These are phyloP conservation scores for Trifolium pratense DNA, from an alignment of 306 rosid genomes.

Conservation along the genomic window DNA sequence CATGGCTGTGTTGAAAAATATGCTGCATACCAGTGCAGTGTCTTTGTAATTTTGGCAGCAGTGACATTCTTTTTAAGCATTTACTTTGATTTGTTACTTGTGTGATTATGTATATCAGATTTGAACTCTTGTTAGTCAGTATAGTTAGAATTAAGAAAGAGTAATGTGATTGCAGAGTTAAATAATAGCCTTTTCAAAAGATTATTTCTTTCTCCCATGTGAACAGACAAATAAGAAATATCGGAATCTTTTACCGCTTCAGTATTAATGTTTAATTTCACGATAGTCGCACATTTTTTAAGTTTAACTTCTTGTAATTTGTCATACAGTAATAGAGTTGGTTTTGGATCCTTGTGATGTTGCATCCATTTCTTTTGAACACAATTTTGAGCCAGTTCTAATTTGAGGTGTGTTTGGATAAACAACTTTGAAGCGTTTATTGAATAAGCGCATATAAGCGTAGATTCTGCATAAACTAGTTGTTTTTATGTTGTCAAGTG, in stretches of 20 bases:
- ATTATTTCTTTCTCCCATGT: constrained; percentile 23
- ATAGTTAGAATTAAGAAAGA: constrained; percentile 59
- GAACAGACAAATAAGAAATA: constrained; percentile 38
- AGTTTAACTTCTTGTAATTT: constrained; percentile 21
- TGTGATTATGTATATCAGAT: constrained; percentile 65
- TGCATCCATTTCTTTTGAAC: background rate
- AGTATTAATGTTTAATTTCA: constrained; percentile 30
- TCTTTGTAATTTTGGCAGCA: constrained; percentile 81
- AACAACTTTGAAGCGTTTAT: background rate
- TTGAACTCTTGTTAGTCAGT: constrained; percentile 58
- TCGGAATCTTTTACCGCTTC: constrained; percentile 24
- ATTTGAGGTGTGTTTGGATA: background rate
- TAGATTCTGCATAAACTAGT: background rate
- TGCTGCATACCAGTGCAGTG: constrained; percentile 63
- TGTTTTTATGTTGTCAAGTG: background rate
- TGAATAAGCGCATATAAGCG: background rate
- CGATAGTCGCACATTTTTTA: constrained; percentile 17
- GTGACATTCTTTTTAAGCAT: constrained; percentile 60
- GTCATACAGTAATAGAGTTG: background rate
- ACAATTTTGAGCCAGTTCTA: background rate
- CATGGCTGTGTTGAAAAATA: constrained; percentile 66
- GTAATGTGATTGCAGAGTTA: constrained; percentile 63
- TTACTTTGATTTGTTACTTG: constrained; percentile 43
- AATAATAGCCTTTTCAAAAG: constrained; percentile 41
- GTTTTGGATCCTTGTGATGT: background rate